These are phyloP conservation scores for Ajuga chamaepitys DNA, from an alignment of 257 asterid genomes.

Conservation along the genomic window DNA sequence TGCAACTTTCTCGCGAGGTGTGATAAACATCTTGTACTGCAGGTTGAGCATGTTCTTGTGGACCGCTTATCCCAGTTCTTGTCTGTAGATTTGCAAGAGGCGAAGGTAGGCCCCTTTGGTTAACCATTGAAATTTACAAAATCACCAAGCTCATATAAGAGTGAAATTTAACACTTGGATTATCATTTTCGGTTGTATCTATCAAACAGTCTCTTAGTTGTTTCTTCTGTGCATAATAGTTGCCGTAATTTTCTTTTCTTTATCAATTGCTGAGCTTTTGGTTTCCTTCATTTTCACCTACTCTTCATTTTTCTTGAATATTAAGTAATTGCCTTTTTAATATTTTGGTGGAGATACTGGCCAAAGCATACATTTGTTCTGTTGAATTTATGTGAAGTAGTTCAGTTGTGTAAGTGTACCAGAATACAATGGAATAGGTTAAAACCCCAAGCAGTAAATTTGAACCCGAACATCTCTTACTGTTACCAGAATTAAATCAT, in stretches of 20 bases:
- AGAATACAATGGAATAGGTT: no score
- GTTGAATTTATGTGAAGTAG: no score
- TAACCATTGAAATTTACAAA: conserved; percentile 5
- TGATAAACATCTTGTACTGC: conserved; percentile 22
- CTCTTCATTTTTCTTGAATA: no score
- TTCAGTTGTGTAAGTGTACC: no score
- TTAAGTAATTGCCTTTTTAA: no score
- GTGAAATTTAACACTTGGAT: background rate
- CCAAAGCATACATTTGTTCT: no score
- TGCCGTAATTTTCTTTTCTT: background rate
- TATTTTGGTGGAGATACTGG: no score
- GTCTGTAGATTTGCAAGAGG: conserved; percentile 82
- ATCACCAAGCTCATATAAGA: background rate
- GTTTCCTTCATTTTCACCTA: background rate
- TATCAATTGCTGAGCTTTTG: background rate
- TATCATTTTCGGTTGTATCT: background rate
- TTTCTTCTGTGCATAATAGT: background rate
- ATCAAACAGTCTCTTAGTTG: background rate
- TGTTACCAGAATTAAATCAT: no score
- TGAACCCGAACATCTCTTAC: no score
- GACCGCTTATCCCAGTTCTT: conserved; percentile 87
- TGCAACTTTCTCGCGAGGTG: conserved; percentile 15
- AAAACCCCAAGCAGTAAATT: no score
- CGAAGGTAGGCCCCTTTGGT: conserved; percentile 52
- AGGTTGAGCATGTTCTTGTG: conserved; percentile 96